Conservation (phyloP, 495 filamentous ascomycete genomes). For the Clavariopsis aquatica region DNA sequence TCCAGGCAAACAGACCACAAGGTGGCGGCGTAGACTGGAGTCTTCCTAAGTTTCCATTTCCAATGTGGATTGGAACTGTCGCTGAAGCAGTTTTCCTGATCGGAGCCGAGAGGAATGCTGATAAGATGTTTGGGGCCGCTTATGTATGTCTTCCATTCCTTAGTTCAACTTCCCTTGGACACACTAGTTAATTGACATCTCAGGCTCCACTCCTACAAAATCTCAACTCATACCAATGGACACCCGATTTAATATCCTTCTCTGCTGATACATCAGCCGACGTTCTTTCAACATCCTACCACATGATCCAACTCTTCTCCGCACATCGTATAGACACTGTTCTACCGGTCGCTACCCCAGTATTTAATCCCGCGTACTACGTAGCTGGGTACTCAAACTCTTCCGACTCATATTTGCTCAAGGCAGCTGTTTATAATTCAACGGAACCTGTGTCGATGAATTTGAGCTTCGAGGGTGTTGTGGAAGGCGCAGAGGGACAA, state of each 20-base stretch:
- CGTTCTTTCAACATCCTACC: constrained; percentile 49
- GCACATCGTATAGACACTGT: constrained; percentile 56
- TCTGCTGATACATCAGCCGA: constrained; percentile 39
- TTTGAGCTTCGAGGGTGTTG: constrained; percentile 57
- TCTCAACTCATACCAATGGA: constrained; percentile 44
- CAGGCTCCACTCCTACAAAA: constrained; percentile 41
- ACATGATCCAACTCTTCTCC: constrained; percentile 49
- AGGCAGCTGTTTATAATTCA: constrained; percentile 68
- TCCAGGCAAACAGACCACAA: constrained; percentile 53
- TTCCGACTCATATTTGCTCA: constrained; percentile 54
- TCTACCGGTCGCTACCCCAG: constrained; percentile 50
- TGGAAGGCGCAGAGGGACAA: constrained; percentile 49
- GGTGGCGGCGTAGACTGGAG: constrained; percentile 52
- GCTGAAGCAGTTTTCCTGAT: constrained; percentile 69
- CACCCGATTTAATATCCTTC: constrained; percentile 43
- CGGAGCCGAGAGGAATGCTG: constrained; percentile 66
- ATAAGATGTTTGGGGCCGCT: constrained; percentile 48
- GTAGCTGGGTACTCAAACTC: constrained; percentile 52
- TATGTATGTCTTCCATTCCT: constrained; percentile 19
- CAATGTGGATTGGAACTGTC: constrained; percentile 60
- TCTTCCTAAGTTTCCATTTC: constrained; percentile 33
- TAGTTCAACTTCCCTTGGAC: not conserved
- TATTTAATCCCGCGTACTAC: constrained; percentile 61
- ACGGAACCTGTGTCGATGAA: constrained; percentile 53
- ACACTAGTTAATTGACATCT: constrained; percentile 2